Base-by-base conservation (phyloP, 1,284 basidiomycete species). In the Leccinum subatratum region DNA sequence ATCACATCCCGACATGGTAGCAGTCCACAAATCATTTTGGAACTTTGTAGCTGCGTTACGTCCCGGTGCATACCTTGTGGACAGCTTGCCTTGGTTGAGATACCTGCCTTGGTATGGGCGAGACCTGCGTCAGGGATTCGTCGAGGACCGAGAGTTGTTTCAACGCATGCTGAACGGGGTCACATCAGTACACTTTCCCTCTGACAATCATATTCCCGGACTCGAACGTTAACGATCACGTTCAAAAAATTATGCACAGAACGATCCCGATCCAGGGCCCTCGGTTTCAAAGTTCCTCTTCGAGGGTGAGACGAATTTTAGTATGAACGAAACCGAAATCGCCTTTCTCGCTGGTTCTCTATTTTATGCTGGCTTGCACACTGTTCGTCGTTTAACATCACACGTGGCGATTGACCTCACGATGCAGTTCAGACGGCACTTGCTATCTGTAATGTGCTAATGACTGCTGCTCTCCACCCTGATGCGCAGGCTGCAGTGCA, bases 221-320 rank as follows among this genome's bases (percentile, higher is more conserved):
- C 4, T 30, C 16, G 8, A 57, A 57, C 8, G 22, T 9, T 39
- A 39, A 16, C 3, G 16, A 16, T 39, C 39, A 7, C 39, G 39
- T 39, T 39, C 39, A 39, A 39, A 39, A 16, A 16, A 1, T 16
- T 39, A 1, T 39, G 39, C 39, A 28, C 30, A 61, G 59, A 34
- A n/a, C 14, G 34, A 69, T 16, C 39, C 63, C 1, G 4, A 63
- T 42, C 66, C 63, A 7, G 42, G 63, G 1, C 61, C 34, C 2
- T 67, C 64, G n/a, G 69, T 69, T 45, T 67, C 22, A 42, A 71
- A 71, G 30, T 58, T 39, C 9, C 69, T 69, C 6, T 69, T 69
- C 7, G 3, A 25, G 3, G 37, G 42, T 39, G 58, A 69, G 22
- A 28, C 39, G 1, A 59, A 69, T 30, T 61, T 63, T 3, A 54